Evolutionary conservation across 2,329 filamentous ascomycete genomes (phyloP).

Genomic region (Lasiodiplodia sp.): DNA sequence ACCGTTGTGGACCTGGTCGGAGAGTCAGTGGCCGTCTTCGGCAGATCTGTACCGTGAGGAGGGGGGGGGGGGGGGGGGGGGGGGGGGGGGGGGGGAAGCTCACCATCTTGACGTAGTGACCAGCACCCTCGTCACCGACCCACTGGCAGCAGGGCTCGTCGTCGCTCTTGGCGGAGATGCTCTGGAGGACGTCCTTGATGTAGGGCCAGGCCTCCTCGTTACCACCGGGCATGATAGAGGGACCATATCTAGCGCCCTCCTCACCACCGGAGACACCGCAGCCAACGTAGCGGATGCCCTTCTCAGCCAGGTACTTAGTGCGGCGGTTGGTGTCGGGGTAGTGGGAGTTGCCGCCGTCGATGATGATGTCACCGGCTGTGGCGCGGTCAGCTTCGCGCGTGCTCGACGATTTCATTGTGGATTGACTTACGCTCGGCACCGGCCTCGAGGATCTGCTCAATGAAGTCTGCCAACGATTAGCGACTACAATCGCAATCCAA

Average conservation of each 20-base stretch:
- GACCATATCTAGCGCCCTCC: slow-evolving; percentile 97
- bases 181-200: slow-evolving; percentile 99
- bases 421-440: slow-evolving; percentile 40
- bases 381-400: not conserved
- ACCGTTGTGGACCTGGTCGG: slow-evolving; percentile 80
- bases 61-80: no score
- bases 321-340: slow-evolving; percentile 99
- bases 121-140: slow-evolving; percentile 99
- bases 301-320: slow-evolving; percentile 82
- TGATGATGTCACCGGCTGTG: slow-evolving; percentile 80
- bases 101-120: slow-evolving; percentile 99
- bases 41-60: not conserved
- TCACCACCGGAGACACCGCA: slow-evolving; percentile 98
- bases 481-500: not conserved
- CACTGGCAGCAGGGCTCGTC: slow-evolving; percentile 98
- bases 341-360: slow-evolving; percentile 99
- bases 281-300: slow-evolving; percentile 95
- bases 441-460: slow-evolving; percentile 80
- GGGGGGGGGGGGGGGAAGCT: not conserved
- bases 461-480: slow-evolving; percentile 71
- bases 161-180: slow-evolving; percentile 96
- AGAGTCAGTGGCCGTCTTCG: slow-evolving; percentile 4
- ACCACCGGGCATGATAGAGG: slow-evolving; percentile 98
- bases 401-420: not conserved
- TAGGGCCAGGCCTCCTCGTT: slow-evolving; percentile 87